Evolutionary conservation across 164 flowering plant species (phyloP), one percentile per base, ranked within the genome.

Genomic region (Malania oleifera): DNA sequence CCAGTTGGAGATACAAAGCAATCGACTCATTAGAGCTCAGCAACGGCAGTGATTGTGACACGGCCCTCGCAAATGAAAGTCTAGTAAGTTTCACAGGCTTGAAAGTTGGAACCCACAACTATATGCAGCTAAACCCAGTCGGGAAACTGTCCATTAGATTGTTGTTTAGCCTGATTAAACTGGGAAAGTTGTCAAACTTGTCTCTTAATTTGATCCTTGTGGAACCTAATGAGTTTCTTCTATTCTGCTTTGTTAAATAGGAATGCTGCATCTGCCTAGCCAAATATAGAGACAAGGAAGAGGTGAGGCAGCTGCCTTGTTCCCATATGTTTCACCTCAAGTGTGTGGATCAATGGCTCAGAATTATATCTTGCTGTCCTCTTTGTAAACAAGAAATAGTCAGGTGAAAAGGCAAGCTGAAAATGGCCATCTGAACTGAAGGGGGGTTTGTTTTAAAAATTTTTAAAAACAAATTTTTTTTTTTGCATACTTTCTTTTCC

Each of bases 301-400:
- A 93, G 62, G 76, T 93, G 39, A 83, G 90, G 65, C 81, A 84
- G 66, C 62, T 93, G 68, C 90, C 91, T 29, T 93, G 98, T 61
- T 82, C 81, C 5, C 98, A 93, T 69, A 65, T 81, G 60, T 89
- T 89, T 70, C 98, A 89, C 71, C 83, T 75, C 10, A 80, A 73
- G 62, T 93, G 98, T 66, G 96, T 93, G 25, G 97, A 93, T 70
- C 96, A 93, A 39, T 93, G 98, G 98, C 95, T 93, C 62, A 70
- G 73, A 63, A 93, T 93, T 7, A 75, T 83, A 55, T 82, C 97
- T 37, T 89, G 86, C 51, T 93, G 98, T 59, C 98, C 98, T 56
- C 90, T 93, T 17, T 93, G 97, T 62, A 89, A 93, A 72, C 83
- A 86, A 70, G 81, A 78, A 59, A 66, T 86, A 8, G 75, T 85